phyloP scores from a whole-genome alignment of 2,329 filamentous ascomycete genomes.

The Colletotrichum filicis region DNA sequence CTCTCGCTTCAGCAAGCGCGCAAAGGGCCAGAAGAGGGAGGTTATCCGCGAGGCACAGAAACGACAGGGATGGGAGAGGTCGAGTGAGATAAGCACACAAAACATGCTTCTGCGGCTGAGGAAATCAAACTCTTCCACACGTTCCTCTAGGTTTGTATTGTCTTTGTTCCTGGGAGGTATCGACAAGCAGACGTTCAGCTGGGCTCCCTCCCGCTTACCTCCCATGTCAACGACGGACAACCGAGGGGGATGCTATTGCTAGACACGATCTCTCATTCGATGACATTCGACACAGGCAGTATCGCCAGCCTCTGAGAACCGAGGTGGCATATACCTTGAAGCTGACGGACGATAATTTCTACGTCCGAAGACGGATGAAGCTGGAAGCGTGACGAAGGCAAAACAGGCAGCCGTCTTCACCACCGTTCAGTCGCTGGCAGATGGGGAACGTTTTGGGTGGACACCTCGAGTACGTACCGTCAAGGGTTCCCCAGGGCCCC shows the following conservation, averaged over 20 bases:
- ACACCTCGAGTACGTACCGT: background rate
- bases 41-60: background rate
- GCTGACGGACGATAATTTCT: background rate
- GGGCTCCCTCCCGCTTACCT: background rate
- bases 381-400: background rate
- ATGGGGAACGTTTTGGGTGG: background rate
- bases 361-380: background rate
- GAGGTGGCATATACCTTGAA: background rate
- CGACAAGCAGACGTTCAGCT: background rate
- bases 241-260: background rate
- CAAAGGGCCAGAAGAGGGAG: background rate
- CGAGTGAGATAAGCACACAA: background rate
- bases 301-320: background rate
- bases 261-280: background rate
- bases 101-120: constrained; percentile 1
- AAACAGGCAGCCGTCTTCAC: background rate
- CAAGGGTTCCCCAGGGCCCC: background rate
- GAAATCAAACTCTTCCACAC: background rate
- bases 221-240: background rate
- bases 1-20: background rate
- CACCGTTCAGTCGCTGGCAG: background rate
- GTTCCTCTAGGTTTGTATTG: background rate
- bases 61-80: background rate
- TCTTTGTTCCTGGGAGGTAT: background rate
- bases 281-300: background rate